Percentiles rank a stretch among this genome's conserved stretches.
Conservation (phyloP, 305 asterid genomes). For the Solanum chacoense region DNA sequence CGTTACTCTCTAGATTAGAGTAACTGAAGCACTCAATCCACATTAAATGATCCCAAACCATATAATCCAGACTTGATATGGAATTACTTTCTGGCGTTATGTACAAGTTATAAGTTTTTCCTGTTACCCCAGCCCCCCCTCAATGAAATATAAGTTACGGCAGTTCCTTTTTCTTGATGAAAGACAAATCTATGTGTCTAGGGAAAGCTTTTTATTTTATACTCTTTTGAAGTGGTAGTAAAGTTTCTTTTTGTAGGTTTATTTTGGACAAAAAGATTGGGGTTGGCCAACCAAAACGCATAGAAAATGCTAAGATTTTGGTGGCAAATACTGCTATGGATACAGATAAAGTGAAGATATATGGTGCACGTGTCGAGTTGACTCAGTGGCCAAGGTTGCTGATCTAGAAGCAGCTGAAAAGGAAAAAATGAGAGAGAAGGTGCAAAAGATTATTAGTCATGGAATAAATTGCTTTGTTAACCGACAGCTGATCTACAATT, state of each 20-base stretch:
- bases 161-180: not conserved
- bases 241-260: conserved; percentile 38
- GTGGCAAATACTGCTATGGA: conserved; percentile 99
- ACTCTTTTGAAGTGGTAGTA: not conserved
- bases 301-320: conserved; percentile 91
- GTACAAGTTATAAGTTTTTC: not conserved
- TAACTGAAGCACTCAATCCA: not conserved
- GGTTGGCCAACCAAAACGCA: conserved; percentile 94
- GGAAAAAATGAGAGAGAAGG: conserved; percentile 93
- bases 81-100: not conserved
- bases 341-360: conserved; percentile 94
- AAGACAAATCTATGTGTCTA: not conserved
- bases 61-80: not conserved
- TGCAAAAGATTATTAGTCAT: conserved; percentile 81
- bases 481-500: conserved; percentile 92
- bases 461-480: conserved; percentile 91
- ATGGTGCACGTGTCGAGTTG: conserved; percentile 99
- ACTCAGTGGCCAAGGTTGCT: conserved; percentile 98
- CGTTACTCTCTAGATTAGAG: not conserved
- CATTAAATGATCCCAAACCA: not conserved
- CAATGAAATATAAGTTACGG: not conserved
- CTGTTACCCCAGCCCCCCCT: not conserved
- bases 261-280: conserved; percentile 96
- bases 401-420: conserved; percentile 95
- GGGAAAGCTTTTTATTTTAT: not conserved